A percentile compares a stretch with the other conserved stretches of the same genome.
phyloP scores from a whole-genome alignment of 176 grass and related monocot genomes.

The Luzula sylvatica region DNA sequence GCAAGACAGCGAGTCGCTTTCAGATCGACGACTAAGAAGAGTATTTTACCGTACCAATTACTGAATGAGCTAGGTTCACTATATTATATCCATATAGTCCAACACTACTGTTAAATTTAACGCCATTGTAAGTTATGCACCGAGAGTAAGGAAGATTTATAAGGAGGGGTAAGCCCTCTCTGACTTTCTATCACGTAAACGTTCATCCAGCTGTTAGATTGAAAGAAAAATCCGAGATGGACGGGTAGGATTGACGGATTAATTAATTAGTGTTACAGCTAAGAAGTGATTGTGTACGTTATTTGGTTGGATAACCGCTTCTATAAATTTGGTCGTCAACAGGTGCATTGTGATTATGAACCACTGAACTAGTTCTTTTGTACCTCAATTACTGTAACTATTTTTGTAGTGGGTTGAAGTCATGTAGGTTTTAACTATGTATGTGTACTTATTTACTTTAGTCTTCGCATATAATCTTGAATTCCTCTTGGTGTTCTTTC shows the following conservation, averaged over 20 bases:
- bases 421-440: too few relatives aligned
- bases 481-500: too few relatives aligned
- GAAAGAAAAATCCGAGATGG: constrained; percentile 15
- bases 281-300: not conserved
- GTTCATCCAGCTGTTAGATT: not conserved
- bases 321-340: constrained; percentile 16
- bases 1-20: constrained; percentile 17
- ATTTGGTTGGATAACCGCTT: constrained; percentile 18
- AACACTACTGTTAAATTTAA: too few relatives aligned
- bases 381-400: not conserved
- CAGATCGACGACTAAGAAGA: constrained; percentile 2
- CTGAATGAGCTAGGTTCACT: not conserved
- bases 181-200: not conserved
- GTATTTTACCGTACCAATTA: not conserved
- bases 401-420: not conserved
- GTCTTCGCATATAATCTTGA: too few relatives aligned
- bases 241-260: not conserved
- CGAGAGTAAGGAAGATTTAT: not conserved
- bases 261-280: constrained; percentile 20
- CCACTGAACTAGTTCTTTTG: not conserved
- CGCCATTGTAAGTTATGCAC: not conserved
- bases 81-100: too few relatives aligned
- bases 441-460: too few relatives aligned
- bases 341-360: constrained; percentile 5
- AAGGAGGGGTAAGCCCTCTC: not conserved